These are phyloP conservation scores for Olyra latifolia DNA, from an alignment of 176 grass and related monocot species.

Conservation along the genomic window DNA sequence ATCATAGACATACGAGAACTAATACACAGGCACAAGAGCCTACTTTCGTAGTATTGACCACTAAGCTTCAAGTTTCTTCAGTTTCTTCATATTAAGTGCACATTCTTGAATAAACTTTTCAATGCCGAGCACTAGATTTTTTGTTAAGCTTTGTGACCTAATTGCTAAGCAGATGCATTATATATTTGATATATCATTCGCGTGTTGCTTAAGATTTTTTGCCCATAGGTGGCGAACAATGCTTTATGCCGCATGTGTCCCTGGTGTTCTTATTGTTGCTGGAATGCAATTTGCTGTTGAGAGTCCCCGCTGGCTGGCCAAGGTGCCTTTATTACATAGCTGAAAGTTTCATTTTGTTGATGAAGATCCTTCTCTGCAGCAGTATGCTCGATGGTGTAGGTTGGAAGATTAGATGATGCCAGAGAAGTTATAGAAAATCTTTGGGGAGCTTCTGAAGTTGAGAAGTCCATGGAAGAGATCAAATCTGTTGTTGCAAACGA, in stretches of 20 bases:
- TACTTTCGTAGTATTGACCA: slow-evolving; percentile 5
- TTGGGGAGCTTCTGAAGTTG: slow-evolving; percentile 76
- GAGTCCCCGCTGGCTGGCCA: slow-evolving; percentile 92
- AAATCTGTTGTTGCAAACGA: slow-evolving; percentile 60
- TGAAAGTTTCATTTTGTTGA: slow-evolving; percentile 24
- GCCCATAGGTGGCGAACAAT: slow-evolving; percentile 84
- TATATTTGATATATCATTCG: slow-evolving; percentile 5
- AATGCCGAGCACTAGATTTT: background rate
- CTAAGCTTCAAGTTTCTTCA: background rate
- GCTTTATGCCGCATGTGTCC: slow-evolving; percentile 87
- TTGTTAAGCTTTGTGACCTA: slow-evolving; percentile 16
- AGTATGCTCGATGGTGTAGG: slow-evolving; percentile 52
- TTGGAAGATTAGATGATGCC: slow-evolving; percentile 83
- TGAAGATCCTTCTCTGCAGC: background rate
- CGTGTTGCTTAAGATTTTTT: slow-evolving; percentile 4
- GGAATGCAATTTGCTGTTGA: slow-evolving; percentile 99
- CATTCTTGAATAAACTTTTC: background rate
- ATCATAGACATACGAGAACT: background rate
- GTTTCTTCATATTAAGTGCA: background rate
- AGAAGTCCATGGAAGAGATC: slow-evolving; percentile 85
- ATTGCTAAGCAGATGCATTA: slow-evolving; percentile 1
- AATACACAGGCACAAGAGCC: background rate
- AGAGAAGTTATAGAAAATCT: slow-evolving; percentile 61
- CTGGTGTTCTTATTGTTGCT: slow-evolving; percentile 68
- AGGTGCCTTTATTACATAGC: slow-evolving; percentile 47